phyloP scores from a whole-genome alignment of 805 yeast species.

The Candida silvatica region DNA sequence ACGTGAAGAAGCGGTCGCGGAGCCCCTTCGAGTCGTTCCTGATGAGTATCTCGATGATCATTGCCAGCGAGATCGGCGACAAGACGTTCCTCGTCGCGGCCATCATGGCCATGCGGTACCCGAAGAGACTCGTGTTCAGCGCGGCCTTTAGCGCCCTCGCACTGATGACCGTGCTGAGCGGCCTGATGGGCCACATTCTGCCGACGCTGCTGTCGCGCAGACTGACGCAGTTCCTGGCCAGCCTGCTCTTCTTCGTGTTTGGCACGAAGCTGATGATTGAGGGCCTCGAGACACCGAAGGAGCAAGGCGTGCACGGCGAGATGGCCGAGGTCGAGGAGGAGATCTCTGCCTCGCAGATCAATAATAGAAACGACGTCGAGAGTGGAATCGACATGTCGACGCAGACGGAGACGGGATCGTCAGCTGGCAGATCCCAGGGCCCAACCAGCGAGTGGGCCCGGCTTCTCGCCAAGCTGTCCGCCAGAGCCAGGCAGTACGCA shows the following conservation, averaged over 20 bases:
- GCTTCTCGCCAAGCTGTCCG: constrained; percentile 29
- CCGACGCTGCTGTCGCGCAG: constrained; percentile 77
- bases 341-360: constrained; percentile 55
- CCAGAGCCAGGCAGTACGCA: constrained; percentile 33
- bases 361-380: constrained; percentile 47
- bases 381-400: constrained; percentile 24
- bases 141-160: constrained; percentile 81
- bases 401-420: constrained; percentile 27
- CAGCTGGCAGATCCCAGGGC: neutral
- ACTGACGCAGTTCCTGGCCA: constrained; percentile 75
- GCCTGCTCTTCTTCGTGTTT: constrained; percentile 71
- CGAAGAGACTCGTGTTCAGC: constrained; percentile 75
- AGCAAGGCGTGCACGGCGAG: constrained; percentile 88
- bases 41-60: constrained; percentile 83
- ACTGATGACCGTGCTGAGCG: constrained; percentile 87
- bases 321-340: constrained; percentile 96
- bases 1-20: constrained; percentile 1
- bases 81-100: constrained; percentile 96
- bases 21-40: constrained; percentile 39
- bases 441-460: constrained; percentile 3
- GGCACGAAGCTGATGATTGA: constrained; percentile 72
- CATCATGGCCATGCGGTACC: constrained; percentile 93
- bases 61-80: constrained; percentile 95
- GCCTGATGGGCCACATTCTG: constrained; percentile 83
- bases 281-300: constrained; percentile 74